These are phyloP conservation scores for Aspergillus sp. DNA, from an alignment of 2,329 filamentous ascomycete genomes.

Conservation along the genomic window DNA sequence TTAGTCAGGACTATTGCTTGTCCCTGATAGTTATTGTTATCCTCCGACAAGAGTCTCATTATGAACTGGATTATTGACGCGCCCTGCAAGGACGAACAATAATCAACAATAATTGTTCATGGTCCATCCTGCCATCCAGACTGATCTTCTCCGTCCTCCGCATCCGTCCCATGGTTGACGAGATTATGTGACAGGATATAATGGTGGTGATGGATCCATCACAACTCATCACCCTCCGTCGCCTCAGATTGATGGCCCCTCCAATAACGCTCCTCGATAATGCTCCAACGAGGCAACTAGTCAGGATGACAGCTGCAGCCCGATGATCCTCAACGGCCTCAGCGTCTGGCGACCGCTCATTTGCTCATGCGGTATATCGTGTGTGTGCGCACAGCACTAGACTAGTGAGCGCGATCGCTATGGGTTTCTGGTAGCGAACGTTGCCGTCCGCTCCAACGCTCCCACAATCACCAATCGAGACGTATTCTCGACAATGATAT, in stretches of 20 bases:
- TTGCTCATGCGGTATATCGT: neutral
- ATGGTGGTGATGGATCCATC: slow-evolving; percentile 8
- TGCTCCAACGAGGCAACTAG: neutral
- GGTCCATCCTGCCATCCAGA: neutral
- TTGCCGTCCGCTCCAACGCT: no score
- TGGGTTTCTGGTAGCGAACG: no score
- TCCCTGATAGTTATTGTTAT: no score
- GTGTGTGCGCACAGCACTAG: no score
- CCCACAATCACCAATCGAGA: no score
- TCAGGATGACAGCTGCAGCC: neutral
- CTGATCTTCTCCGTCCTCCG: no score
- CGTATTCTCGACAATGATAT: neutral
- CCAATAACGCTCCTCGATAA: neutral
- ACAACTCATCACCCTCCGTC: slow-evolving; percentile 15
- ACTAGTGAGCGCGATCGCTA: no score
- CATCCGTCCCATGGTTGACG: no score
- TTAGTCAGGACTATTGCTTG: no score
- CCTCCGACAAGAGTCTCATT: no score
- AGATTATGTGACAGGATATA: neutral
- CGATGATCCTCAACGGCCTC: neutral
- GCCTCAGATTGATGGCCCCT: slow-evolving; percentile 4
- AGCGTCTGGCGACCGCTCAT: neutral
- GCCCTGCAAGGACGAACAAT: neutral
- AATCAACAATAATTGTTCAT: neutral
- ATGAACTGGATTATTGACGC: neutral